These are phyloP conservation scores for Fusarium sp. DNA, from an alignment of 2,329 filamentous ascomycete genomes.

Conservation along the genomic window DNA sequence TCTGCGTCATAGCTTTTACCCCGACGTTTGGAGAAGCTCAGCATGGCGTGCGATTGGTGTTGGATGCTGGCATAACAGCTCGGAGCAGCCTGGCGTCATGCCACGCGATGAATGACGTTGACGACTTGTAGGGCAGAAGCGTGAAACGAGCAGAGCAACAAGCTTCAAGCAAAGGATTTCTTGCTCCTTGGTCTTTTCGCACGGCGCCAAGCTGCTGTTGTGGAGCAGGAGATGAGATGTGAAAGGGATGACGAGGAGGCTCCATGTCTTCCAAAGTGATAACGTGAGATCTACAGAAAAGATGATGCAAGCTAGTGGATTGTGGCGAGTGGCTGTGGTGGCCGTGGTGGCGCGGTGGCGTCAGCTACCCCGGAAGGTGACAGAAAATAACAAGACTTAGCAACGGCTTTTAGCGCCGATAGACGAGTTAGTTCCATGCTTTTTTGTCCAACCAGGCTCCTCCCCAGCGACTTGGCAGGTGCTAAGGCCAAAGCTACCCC, in stretches of 20 bases:
- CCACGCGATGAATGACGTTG: slow-evolving; percentile 44
- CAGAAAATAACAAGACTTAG: slow-evolving; percentile 14
- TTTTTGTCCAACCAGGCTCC: slow-evolving; percentile 15
- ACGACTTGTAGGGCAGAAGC: slow-evolving; percentile 39
- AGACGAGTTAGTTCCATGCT: neutral
- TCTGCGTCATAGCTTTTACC: slow-evolving; percentile 46
- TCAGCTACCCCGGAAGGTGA: slow-evolving; percentile 33
- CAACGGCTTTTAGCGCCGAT: slow-evolving; percentile 9
- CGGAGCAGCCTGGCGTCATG: slow-evolving; percentile 45
- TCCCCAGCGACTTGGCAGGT: slow-evolving; percentile 10
- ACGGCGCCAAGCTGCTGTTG: slow-evolving; percentile 39
- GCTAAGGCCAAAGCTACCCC: slow-evolving; percentile 28
- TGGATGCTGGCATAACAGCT: slow-evolving; percentile 18
- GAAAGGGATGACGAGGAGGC: slow-evolving; percentile 41
- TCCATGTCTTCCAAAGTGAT: slow-evolving; percentile 30
- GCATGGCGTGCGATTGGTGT: slow-evolving; percentile 27
- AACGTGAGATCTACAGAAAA: slow-evolving; percentile 20
- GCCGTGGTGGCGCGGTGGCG: slow-evolving; percentile 31
- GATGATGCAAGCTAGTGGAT: slow-evolving; percentile 19
- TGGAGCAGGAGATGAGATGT: slow-evolving; percentile 32
- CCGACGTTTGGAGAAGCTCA: slow-evolving; percentile 27
- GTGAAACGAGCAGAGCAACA: neutral
- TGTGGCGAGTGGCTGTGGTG: slow-evolving; percentile 46
- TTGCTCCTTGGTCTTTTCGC: slow-evolving; percentile 16
- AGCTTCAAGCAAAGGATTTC: slow-evolving; percentile 19